Conservation (phyloP, 352 stramenopile genomes). For the Phytophthora pisi region DNA sequence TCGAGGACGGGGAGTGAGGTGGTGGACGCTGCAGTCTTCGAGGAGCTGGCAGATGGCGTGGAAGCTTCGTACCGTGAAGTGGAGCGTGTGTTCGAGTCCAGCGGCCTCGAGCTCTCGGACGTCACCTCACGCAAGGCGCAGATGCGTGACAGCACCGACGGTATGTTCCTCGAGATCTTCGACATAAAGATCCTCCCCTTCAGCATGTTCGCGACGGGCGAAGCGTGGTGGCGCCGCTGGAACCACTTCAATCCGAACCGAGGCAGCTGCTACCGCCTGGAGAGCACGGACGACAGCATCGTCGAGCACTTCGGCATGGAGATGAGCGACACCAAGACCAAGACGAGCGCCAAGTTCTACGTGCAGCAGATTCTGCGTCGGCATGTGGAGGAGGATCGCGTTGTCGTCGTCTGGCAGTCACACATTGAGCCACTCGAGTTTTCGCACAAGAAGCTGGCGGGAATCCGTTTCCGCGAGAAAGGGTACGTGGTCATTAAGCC, state of each 20-base stretch:
- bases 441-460: slow-evolving; percentile 42
- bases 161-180: slow-evolving; percentile 48
- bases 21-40: slow-evolving; percentile 29
- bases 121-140: slow-evolving; percentile 29
- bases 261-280: slow-evolving; percentile 25
- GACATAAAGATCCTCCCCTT: slow-evolving; percentile 50
- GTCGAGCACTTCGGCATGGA: slow-evolving; percentile 58
- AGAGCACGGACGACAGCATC: slow-evolving; percentile 37
- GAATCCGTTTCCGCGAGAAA: slow-evolving; percentile 51
- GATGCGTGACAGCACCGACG: slow-evolving; percentile 28
- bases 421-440: slow-evolving; percentile 70
- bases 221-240: slow-evolving; percentile 49
- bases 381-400: slow-evolving; percentile 54
- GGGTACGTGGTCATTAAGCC: slow-evolving; percentile 67
- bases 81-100: slow-evolving; percentile 35
- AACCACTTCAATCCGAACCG: slow-evolving; percentile 41
- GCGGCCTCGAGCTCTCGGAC: slow-evolving; percentile 19
- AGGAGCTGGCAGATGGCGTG: slow-evolving; percentile 33
- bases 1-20: slow-evolving; percentile 22
- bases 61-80: slow-evolving; percentile 37
- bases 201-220: slow-evolving; percentile 34
- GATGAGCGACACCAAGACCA: slow-evolving; percentile 54
- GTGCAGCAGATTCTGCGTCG: slow-evolving; percentile 61
- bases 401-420: slow-evolving; percentile 65
- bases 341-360: slow-evolving; percentile 49